These are phyloP conservation scores for Scedosporium aurantiacum DNA, from an alignment of 2,329 filamentous ascomycete species.

Conservation along the genomic window DNA sequence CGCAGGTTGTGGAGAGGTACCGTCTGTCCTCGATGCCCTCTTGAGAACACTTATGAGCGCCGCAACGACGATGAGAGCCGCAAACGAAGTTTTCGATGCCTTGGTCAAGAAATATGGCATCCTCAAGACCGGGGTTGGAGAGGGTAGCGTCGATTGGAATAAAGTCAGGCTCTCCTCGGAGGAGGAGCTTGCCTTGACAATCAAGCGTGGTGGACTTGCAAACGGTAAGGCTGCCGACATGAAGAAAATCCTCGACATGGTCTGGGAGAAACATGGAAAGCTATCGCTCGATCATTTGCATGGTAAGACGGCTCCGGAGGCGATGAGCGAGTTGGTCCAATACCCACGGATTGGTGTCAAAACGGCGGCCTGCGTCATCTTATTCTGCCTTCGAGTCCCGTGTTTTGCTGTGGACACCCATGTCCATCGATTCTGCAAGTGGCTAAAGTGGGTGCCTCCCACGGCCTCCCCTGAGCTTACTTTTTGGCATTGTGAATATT, in stretches of 20 bases:
- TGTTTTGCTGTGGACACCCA: constrained; percentile 50
- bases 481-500: constrained; percentile 41
- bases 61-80: constrained; percentile 37
- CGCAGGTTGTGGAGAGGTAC: constrained; percentile 54
- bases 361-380: constrained; percentile 43
- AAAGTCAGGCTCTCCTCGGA: constrained; percentile 49
- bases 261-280: constrained; percentile 53
- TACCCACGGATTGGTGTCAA: constrained; percentile 46
- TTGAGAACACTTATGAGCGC: constrained; percentile 42
- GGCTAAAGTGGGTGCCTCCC: constrained; percentile 45
- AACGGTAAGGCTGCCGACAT: constrained; percentile 62
- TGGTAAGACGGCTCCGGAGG: constrained; percentile 30
- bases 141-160: constrained; percentile 67
- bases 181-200: constrained; percentile 54
- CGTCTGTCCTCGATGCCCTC: constrained; percentile 41
- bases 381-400: constrained; percentile 41
- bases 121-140: constrained; percentile 49
- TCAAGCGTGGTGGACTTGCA: constrained; percentile 60
- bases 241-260: constrained; percentile 61
- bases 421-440: constrained; percentile 38
- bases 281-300: constrained; percentile 45
- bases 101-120: constrained; percentile 55
- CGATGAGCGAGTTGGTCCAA: constrained; percentile 37
- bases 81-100: constrained; percentile 53
- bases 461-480: constrained; percentile 33